Evolutionary conservation across 345 rosid species (phyloP).

Genomic region (Moringa oleifera): DNA sequence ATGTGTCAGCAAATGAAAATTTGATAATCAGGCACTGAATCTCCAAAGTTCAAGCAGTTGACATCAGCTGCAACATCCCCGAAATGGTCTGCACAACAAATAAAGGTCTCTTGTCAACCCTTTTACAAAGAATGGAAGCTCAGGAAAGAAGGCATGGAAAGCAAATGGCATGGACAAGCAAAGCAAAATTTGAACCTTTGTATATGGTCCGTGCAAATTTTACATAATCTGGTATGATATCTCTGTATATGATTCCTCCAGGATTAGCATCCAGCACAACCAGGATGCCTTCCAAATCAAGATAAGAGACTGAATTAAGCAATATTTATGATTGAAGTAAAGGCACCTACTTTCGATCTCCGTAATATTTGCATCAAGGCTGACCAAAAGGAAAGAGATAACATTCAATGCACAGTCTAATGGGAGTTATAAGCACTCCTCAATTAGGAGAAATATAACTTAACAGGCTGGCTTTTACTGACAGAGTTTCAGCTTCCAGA

Average conservation of each 20-base stretch:
- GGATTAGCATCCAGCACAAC: slow-evolving; percentile 88
- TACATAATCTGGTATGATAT: slow-evolving; percentile 75
- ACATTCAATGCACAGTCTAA: no score
- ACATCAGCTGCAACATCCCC: slow-evolving; percentile 57
- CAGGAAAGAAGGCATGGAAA: background rate
- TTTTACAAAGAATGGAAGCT: background rate
- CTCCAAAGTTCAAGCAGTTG: slow-evolving; percentile 70
- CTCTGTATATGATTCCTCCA: slow-evolving; percentile 73
- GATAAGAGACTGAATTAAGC: slow-evolving; percentile 6
- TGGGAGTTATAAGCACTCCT: no score
- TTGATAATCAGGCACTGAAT: slow-evolving; percentile 36
- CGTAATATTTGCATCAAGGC: no score
- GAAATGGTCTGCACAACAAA: slow-evolving; percentile 46
- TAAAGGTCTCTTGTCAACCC: background rate
- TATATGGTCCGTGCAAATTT: slow-evolving; percentile 67
- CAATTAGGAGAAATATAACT: background rate
- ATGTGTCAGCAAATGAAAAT: slow-evolving; percentile 57
- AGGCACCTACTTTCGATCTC: no score
- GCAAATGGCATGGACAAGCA: background rate
- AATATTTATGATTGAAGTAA: background rate
- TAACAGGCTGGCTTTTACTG: background rate
- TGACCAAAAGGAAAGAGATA: no score
- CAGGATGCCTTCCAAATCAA: slow-evolving; percentile 47
- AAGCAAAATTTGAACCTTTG: slow-evolving; percentile 53
- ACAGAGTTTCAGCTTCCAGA: background rate